Evolutionary conservation across 2,329 filamentous ascomycete species (phyloP), one percentile per base, ranked within the genome.

Genomic region (Colletotrichum truncatum): DNA sequence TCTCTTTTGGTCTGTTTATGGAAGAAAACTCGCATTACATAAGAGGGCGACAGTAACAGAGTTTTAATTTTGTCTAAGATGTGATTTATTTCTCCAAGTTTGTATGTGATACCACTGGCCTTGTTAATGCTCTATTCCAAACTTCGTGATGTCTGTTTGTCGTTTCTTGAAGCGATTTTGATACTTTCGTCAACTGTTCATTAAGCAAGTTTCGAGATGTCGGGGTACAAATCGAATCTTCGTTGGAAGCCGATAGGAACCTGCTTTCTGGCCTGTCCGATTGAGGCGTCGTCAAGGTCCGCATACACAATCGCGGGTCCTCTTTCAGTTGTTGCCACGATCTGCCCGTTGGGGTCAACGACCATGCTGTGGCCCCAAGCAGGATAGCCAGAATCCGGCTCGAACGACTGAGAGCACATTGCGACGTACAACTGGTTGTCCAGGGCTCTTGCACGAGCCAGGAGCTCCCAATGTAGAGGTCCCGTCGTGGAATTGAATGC

Each of bases 401-500:
- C 93, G 66, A 94, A 85, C 30, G 95, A 93, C 1, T 96, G 96
- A 75, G 92, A 96, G 81, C 96, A 98, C 76, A 98, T 80, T 25
- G 89, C 96, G 10, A 98, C 94, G 77, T 96, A 98, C 8, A 97
- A 82, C 82, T 98, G 94, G 75, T 98, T 98, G 75, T 98, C 95
- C 71, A 97, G 85, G 4, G 95, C 95, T 68, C 95, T 84, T 11
- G 92, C 94, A 68, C 92, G 87, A 1, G 90, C 95, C 72, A 92
- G 87, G 69, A 99, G 81, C 64, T 89, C 86, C 96, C 96, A 99
- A 79, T 99, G 96, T 76, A 98, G 79, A 5, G 92, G 90, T 0
- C 96, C 96, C 0, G 96, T 99, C 0, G 94, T 97, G 65, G 92
- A 84, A 78, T 98, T 99, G 85, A 99, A 99, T 1, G 96, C 96